phyloP scores from a whole-genome alignment of 352 stramenopile genomes.

The Phytophthora sp. region DNA sequence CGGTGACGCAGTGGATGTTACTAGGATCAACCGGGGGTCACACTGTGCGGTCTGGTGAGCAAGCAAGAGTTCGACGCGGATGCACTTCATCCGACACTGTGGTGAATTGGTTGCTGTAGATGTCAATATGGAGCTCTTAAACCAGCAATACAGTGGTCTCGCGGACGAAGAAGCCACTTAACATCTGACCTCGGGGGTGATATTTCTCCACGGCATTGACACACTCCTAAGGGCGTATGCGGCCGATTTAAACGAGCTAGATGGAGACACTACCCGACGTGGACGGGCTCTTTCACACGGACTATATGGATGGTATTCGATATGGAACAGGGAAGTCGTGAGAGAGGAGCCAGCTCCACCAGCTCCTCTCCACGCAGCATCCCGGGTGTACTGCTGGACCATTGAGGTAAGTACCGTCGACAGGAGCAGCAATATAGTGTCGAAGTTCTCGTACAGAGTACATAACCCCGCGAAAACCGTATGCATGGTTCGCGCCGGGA shows the following conservation, averaged over 20 bases:
- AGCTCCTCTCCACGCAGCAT: neutral
- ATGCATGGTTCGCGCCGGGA: neutral
- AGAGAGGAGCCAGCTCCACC: no score
- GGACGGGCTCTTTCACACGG: neutral
- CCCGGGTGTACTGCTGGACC: constrained; percentile 12
- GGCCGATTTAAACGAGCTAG: neutral
- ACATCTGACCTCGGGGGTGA: neutral
- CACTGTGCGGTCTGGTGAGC: neutral
- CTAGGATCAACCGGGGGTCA: neutral
- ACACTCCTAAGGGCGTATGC: neutral
- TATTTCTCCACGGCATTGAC: neutral
- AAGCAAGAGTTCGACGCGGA: neutral
- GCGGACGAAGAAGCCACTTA: neutral
- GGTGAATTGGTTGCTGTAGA: neutral
- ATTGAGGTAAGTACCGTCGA: constrained; percentile 19
- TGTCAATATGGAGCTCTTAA: neutral
- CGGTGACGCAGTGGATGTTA: neutral
- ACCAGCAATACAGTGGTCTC: neutral
- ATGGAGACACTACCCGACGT: constrained; percentile 1
- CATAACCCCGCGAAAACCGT: constrained; percentile 6
- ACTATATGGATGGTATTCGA: constrained; percentile 3
- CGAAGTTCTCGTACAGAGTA: constrained; percentile 9
- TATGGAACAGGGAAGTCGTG: neutral
- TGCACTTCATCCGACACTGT: neutral
- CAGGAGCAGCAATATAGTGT: constrained; percentile 8